These are phyloP conservation scores for Monilinia vaccinii-corymbosi DNA, from an alignment of 2,329 filamentous ascomycete genomes.

Conservation along the genomic window DNA sequence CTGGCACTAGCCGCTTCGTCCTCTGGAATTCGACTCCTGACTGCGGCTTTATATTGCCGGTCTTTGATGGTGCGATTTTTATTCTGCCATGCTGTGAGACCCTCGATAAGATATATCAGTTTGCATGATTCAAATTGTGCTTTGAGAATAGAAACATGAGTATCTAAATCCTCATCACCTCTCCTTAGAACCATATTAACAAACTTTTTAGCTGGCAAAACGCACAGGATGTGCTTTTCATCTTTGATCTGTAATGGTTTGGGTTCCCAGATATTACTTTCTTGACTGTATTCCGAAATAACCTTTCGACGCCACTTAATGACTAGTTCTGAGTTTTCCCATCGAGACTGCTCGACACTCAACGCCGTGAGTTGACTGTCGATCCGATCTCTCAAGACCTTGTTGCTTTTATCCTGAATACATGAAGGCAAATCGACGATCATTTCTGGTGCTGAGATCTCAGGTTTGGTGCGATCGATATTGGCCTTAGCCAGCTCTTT, in stretches of 20 bases:
- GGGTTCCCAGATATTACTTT: constrained; percentile 41
- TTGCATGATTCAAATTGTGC: constrained; percentile 42
- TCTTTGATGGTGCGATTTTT: constrained; percentile 62
- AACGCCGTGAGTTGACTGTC: constrained; percentile 42
- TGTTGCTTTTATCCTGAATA: constrained; percentile 33
- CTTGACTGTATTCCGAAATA: constrained; percentile 38
- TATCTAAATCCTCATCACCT: constrained; percentile 43
- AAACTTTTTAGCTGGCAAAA: constrained; percentile 56
- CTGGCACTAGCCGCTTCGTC: constrained; percentile 21
- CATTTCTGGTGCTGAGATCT: constrained; percentile 66
- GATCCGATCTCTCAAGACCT: constrained; percentile 36
- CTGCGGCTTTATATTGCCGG: constrained; percentile 56
- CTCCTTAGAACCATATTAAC: constrained; percentile 46
- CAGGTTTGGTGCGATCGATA: constrained; percentile 64
- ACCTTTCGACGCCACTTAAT: constrained; percentile 47
- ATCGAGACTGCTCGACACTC: constrained; percentile 38
- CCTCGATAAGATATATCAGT: constrained; percentile 65
- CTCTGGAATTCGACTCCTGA: constrained; percentile 40
- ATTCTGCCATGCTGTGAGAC: constrained; percentile 54
- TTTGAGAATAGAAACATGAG: constrained; percentile 49
- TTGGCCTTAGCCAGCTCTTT: constrained; percentile 65
- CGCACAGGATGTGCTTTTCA: constrained; percentile 44
- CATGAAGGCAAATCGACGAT: constrained; percentile 58
- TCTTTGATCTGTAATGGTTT: constrained; percentile 33
- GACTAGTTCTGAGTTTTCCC: constrained; percentile 38